A percentile compares a stretch with the other conserved stretches of the same genome.
Conservation (phyloP, 345 rosid genomes). For the Eucalyptus dawsonii region DNA sequence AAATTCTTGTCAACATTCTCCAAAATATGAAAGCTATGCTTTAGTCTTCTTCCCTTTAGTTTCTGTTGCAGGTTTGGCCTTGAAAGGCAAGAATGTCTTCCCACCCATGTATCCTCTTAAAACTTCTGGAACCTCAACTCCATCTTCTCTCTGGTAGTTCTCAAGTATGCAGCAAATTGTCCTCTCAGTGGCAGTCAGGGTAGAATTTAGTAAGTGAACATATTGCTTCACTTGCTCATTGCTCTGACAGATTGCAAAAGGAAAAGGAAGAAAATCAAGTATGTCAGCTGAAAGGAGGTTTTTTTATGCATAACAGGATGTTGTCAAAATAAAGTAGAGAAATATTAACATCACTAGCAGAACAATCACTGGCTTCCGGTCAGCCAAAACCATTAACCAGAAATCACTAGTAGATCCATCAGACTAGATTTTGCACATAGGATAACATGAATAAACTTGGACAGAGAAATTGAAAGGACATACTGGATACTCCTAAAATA, state of each 20-base stretch:
- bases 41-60: constrained; percentile 35
- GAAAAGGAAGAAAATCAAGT: neutral
- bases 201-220: constrained; percentile 81
- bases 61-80: constrained; percentile 36
- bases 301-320: neutral
- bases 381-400: neutral
- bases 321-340: neutral
- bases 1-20: neutral
- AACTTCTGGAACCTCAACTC: constrained; percentile 74
- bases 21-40: neutral
- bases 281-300: neutral
- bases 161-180: constrained; percentile 91
- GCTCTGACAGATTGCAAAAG: constrained; percentile 28
- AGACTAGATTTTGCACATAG: neutral
- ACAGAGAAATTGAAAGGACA: neutral
- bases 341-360: neutral
- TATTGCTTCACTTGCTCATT: constrained; percentile 74
- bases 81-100: constrained; percentile 67
- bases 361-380: neutral
- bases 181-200: constrained; percentile 94
- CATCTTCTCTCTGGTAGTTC: constrained; percentile 74
- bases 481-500: neutral
- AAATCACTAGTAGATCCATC: neutral
- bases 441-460: neutral
- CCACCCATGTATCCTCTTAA: constrained; percentile 64